These are phyloP conservation scores for Termitomyces sp. DNA, from an alignment of 768 basidiomycete species.

Conservation along the genomic window DNA sequence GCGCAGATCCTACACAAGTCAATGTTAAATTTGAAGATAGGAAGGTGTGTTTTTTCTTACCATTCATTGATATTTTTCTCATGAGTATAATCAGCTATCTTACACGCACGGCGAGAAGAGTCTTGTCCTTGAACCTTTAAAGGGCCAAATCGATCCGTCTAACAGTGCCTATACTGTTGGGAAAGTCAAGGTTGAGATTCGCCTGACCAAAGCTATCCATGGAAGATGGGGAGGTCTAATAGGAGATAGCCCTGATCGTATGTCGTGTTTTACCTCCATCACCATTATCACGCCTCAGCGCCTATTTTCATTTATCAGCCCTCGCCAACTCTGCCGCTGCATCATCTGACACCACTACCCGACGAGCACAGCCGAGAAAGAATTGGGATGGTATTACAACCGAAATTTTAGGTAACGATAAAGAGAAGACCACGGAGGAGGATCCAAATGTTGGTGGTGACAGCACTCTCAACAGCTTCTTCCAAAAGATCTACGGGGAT, in stretches of 20 bases:
- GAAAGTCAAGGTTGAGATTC: constrained; percentile 87
- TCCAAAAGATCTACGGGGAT: constrained; percentile 87
- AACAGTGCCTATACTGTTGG: constrained; percentile 66
- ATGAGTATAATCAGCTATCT: constrained; percentile 35
- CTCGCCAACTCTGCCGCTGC: constrained; percentile 28
- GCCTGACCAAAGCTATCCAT: constrained; percentile 60
- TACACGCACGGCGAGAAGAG: constrained; percentile 69
- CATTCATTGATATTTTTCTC: not conserved
- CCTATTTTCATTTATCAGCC: constrained; percentile 15
- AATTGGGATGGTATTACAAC: constrained; percentile 90
- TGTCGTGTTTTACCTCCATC: constrained; percentile 22
- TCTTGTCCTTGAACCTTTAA: constrained; percentile 76
- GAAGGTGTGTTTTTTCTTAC: constrained; percentile 39
- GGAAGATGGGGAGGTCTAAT: constrained; percentile 76
- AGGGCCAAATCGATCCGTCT: constrained; percentile 71
- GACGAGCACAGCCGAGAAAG: constrained; percentile 41
- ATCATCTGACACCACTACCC: constrained; percentile 29
- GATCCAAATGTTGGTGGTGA: constrained; percentile 93
- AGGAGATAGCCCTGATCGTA: constrained; percentile 76
- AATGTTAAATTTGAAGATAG: constrained; percentile 61
- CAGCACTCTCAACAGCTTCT: constrained; percentile 79
- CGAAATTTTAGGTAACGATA: constrained; percentile 62
- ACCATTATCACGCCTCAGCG: not conserved
- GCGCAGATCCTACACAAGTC: constrained; percentile 63
- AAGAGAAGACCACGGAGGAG: constrained; percentile 64